phyloP scores from a whole-genome alignment of 495 filamentous ascomycete species.

The Aspergillus bridgeri region DNA sequence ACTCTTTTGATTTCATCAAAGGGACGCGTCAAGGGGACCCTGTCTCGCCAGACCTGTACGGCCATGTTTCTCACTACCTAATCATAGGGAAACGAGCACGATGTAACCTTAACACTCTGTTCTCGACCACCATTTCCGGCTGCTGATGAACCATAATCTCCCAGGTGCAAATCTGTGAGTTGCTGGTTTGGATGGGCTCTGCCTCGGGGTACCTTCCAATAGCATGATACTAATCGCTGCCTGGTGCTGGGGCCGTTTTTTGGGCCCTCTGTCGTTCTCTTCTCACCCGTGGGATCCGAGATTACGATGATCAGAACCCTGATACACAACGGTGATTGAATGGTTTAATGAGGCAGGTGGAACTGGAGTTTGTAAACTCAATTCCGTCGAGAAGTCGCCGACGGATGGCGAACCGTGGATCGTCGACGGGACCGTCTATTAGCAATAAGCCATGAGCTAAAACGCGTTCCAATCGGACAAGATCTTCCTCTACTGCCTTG shows the following conservation, averaged over 20 bases:
- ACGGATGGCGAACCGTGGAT: constrained; percentile 1
- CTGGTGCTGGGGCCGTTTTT: constrained; percentile 23
- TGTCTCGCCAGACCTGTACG: constrained; percentile 2
- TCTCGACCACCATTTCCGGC: constrained; percentile 23
- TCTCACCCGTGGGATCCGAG: constrained; percentile 9
- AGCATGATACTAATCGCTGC: neutral
- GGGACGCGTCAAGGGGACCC: constrained; percentile 12
- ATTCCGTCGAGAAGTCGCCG: constrained; percentile 7
- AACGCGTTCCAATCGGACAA: constrained; percentile 9
- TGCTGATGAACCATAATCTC: constrained; percentile 31
- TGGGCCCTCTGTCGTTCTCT: constrained; percentile 14
- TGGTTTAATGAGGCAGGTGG: constrained; percentile 11
- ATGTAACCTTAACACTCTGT: constrained; percentile 8
- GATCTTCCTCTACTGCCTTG: constrained; percentile 28
- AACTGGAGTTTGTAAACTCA: constrained; percentile 9
- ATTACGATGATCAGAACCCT: constrained; percentile 10
- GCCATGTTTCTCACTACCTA: constrained; percentile 14
- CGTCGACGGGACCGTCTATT: constrained; percentile 12
- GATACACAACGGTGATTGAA: neutral
- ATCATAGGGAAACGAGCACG: constrained; percentile 8
- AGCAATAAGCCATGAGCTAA: constrained; percentile 9
- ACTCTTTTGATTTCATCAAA: constrained; percentile 17
- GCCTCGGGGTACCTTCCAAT: neutral
- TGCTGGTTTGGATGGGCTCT: neutral
- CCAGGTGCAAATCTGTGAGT: constrained; percentile 28